A percentile compares a stretch with the other conserved stretches of the same genome.
phyloP scores from a whole-genome alignment of 2,329 filamentous ascomycete species.

The Penicillium polonicum region DNA sequence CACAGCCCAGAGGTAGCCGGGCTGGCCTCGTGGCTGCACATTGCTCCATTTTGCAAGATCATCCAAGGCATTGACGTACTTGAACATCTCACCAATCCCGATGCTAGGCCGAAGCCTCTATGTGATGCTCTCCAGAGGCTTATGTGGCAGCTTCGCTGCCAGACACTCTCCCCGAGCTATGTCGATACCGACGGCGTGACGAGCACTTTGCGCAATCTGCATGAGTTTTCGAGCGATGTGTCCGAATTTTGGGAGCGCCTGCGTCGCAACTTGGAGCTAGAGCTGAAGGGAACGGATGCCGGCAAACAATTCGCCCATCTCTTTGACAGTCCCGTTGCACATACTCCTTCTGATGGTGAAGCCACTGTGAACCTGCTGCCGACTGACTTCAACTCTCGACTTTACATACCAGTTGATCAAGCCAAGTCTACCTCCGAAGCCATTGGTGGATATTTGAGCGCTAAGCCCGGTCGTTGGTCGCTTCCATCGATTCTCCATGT shows the following conservation, averaged over 20 bases:
- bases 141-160: constrained; percentile 51
- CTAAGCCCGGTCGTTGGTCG: constrained; percentile 41
- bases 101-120: constrained; percentile 51
- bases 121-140: constrained; percentile 53
- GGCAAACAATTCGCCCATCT: constrained; percentile 44
- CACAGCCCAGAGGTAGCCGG: constrained; percentile 53
- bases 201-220: constrained; percentile 40
- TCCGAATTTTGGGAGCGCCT: constrained; percentile 57
- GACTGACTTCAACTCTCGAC: constrained; percentile 39
- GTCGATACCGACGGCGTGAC: constrained; percentile 46
- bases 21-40: constrained; percentile 58
- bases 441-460: constrained; percentile 33
- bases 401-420: constrained; percentile 41
- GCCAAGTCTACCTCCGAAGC: constrained; percentile 40
- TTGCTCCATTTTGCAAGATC: constrained; percentile 59
- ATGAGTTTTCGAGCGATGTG: constrained; percentile 52
- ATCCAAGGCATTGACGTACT: constrained; percentile 52
- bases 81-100: constrained; percentile 48
- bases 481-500: constrained; percentile 54
- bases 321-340: constrained; percentile 45
- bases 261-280: constrained; percentile 52
- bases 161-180: constrained; percentile 40
- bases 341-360: constrained; percentile 24
- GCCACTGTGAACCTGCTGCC: constrained; percentile 36
- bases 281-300: constrained; percentile 48